Evolutionary conservation across 345 rosid species (phyloP), one percentile per base, ranked within the genome.

Genomic region (Rhizophora mangle): DNA sequence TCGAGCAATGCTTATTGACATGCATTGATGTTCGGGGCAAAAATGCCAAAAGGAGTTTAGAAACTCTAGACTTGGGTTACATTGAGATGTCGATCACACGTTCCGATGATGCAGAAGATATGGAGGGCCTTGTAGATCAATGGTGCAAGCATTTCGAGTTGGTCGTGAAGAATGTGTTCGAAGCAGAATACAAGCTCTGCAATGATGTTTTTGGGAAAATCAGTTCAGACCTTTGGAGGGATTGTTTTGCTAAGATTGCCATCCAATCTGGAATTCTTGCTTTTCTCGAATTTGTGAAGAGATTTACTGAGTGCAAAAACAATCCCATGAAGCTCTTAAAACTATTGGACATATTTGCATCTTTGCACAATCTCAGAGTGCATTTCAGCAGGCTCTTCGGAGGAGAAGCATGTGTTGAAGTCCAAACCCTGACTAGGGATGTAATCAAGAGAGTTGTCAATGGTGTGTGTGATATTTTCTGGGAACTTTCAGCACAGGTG

Each of bases 401-500:
- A 31, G 86, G 87, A 3, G 74, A 79, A 61, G 72, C 74, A n/a
- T 88, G 90, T 31, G 36, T 39, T 15, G 85, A 88, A 61, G 83
- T 94, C 79, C 91, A 78, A 67, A 71, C 68, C 53, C 66, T 54
- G 68, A 94, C 95, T 0, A 73, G 92, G 64, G 85, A 86, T 70
- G 83, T 94, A 8, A 78, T 89, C 60, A 81, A 68, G 67, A 68
- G 83, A 57, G 88, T 89, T 6, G 87, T 94, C 26, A 69, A 70
- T 11, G 88, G 92, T 10, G 86, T 80, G 4, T 73, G 83, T 56
- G 90, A 87, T 47, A 84, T 94, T 67, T 94, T 91, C 79, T 85
- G 83, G 87, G 95, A 89, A 76, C 79, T 91, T 24, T 82, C 93
- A 30, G 60, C 47, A 37, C 95, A 91, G 49, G 93, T 91, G 32